These are phyloP conservation scores for Neonectria hederae DNA, from an alignment of 2,329 filamentous ascomycete species.

Conservation along the genomic window DNA sequence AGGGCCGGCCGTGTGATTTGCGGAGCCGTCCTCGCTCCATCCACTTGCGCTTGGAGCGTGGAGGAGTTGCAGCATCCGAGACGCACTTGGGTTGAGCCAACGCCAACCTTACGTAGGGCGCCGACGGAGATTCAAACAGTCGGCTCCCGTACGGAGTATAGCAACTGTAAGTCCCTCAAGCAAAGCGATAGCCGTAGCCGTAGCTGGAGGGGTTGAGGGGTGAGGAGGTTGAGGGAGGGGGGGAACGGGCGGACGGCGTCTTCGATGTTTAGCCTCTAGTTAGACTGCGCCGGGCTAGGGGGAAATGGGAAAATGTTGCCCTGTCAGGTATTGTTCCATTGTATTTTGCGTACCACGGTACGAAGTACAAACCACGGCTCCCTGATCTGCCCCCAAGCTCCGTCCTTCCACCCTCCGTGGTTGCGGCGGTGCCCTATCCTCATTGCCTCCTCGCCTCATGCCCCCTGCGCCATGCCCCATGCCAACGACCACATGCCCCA, in stretches of 20 bases:
- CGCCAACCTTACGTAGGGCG: constrained; percentile 1
- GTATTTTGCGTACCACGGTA: neutral
- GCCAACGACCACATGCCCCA: constrained; percentile 5
- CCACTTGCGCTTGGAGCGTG: constrained; percentile 34
- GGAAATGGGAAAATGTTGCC: neutral
- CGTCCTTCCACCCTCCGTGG: constrained; percentile 6
- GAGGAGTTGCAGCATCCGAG: constrained; percentile 29
- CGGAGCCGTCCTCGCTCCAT: constrained; percentile 31
- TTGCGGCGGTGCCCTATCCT: neutral
- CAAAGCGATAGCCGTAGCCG: neutral
- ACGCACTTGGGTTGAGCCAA: constrained; percentile 17
- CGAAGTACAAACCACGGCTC: neutral
- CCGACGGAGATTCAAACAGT: neutral
- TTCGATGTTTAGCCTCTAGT: neutral
- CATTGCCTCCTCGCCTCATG: constrained; percentile 12
- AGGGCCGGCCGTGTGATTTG: constrained; percentile 38
- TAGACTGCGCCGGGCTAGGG: neutral
- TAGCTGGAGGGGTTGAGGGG: neutral
- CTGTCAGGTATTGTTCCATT: constrained; percentile 1
- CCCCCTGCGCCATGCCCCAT: neutral
- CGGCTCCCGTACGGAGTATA: constrained; percentile 6
- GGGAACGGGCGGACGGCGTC: constrained; percentile 6
- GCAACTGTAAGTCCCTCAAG: neutral
- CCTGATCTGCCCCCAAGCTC: neutral
- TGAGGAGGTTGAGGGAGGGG: neutral